phyloP scores from a whole-genome alignment of 108 stramenopile species.

The Stephanodiscus triporus region DNA sequence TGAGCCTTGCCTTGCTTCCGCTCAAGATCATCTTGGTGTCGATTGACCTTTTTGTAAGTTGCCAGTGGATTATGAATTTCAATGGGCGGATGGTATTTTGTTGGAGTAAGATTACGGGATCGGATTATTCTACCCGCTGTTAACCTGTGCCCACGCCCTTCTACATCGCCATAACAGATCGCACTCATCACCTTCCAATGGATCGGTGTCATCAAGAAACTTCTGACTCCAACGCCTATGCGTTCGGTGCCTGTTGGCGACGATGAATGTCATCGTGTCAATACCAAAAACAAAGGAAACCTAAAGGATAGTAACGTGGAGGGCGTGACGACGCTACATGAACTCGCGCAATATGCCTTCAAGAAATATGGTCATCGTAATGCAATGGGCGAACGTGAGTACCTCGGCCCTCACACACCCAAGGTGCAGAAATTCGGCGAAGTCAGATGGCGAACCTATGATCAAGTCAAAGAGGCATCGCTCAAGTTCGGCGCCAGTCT shows the following conservation, averaged over 20 bases:
- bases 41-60: constrained; percentile 79
- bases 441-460: constrained; percentile 65
- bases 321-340: constrained; percentile 74
- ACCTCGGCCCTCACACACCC: constrained; percentile 66
- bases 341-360: constrained; percentile 57
- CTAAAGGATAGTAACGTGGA: constrained; percentile 53
- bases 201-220: constrained; percentile 70
- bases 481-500: constrained; percentile 86
- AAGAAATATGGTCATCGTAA: constrained; percentile 43
- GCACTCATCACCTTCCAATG: constrained; percentile 81
- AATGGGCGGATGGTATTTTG: not conserved
- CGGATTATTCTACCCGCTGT: not conserved
- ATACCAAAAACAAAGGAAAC: constrained; percentile 53
- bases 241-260: constrained; percentile 74
- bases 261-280: constrained; percentile 72
- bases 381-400: constrained; percentile 80
- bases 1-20: constrained; percentile 63
- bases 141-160: not conserved
- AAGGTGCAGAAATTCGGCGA: constrained; percentile 79
- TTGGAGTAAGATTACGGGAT: not conserved
- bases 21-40: constrained; percentile 78
- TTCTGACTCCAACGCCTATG: constrained; percentile 50
- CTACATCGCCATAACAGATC: constrained; percentile 40
- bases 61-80: not conserved
- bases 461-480: constrained; percentile 68